Percentiles rank a stretch among this genome's conserved stretches.
Conservation (phyloP, 352 stramenopile species). For the Pythium rhizo-oryzae region DNA sequence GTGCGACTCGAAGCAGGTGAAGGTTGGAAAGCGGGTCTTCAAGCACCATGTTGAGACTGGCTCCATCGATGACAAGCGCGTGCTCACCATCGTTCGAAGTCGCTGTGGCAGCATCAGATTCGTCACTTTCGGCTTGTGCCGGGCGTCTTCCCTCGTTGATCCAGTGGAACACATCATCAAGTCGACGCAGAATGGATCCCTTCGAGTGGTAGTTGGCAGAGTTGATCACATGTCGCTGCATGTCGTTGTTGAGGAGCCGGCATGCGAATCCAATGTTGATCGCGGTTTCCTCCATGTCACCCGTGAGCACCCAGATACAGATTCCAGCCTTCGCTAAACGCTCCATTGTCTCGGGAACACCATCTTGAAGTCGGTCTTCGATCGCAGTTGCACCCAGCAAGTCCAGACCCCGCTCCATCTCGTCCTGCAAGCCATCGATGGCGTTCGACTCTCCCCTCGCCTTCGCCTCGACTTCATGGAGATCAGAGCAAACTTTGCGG, state of each 20-base stretch:
- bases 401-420: constrained; percentile 79
- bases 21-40: constrained; percentile 74
- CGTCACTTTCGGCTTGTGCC: constrained; percentile 26
- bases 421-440: constrained; percentile 72
- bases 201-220: constrained; percentile 65
- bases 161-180: constrained; percentile 81
- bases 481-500: constrained; percentile 55
- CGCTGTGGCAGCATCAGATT: constrained; percentile 28
- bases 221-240: constrained; percentile 90
- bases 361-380: constrained; percentile 85
- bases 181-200: constrained; percentile 60
- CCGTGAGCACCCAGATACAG: constrained; percentile 87
- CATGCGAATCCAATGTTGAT: constrained; percentile 91
- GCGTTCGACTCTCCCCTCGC: constrained; percentile 55
- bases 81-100: constrained; percentile 46
- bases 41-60: constrained; percentile 84
- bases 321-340: constrained; percentile 75
- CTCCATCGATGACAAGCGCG: constrained; percentile 95
- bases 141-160: constrained; percentile 43
- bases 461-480: constrained; percentile 77
- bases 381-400: constrained; percentile 86
- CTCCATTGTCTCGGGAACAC: constrained; percentile 84
- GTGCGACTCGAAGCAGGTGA: constrained; percentile 80
- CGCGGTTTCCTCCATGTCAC: constrained; percentile 90
- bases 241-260: constrained; percentile 91